These are phyloP conservation scores for Diaporthe eres DNA, from an alignment of 2,329 filamentous ascomycete species.

Conservation along the genomic window DNA sequence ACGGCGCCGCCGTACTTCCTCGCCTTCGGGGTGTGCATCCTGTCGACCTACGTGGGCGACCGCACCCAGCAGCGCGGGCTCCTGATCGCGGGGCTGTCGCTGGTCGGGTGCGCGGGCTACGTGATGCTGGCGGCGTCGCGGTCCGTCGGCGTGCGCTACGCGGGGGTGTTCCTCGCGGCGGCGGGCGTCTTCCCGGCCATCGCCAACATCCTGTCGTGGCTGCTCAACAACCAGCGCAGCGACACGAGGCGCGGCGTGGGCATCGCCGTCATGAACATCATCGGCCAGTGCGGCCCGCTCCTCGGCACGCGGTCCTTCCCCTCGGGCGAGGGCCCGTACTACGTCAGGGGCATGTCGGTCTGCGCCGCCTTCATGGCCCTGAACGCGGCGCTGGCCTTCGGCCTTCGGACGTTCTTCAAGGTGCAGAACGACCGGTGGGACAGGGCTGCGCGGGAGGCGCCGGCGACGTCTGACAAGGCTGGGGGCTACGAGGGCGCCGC, in stretches of 20 bases:
- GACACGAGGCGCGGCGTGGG: conserved; percentile 76
- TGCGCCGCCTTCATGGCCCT: conserved; percentile 60
- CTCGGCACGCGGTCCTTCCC: conserved; percentile 77
- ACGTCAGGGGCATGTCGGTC: conserved; percentile 55
- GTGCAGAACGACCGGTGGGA: conserved; percentile 53
- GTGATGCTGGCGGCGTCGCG: conserved; percentile 72
- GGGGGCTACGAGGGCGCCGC: not conserved
- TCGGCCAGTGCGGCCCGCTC: conserved; percentile 75
- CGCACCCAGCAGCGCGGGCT: conserved; percentile 73
- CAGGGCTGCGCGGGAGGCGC: conserved; percentile 47
- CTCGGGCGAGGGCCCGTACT: conserved; percentile 52
- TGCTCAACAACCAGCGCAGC: conserved; percentile 77
- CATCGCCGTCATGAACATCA: conserved; percentile 72
- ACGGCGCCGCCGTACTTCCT: conserved; percentile 80
- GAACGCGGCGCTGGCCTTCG: conserved; percentile 54
- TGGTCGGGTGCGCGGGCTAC: conserved; percentile 74
- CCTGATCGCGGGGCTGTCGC: conserved; percentile 69
- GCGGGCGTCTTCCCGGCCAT: conserved; percentile 73
- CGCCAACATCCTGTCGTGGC: conserved; percentile 79
- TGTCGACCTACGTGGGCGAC: conserved; percentile 76
- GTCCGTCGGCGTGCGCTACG: conserved; percentile 59
- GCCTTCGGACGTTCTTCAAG: conserved; percentile 51
- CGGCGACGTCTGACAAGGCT: conserved; percentile 12
- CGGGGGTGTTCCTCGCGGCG: conserved; percentile 61
- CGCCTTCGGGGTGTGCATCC: conserved; percentile 74